These are phyloP conservation scores for Plasmodium sp. DNA, from an alignment of 169 alveolate genomes.

Conservation along the genomic window DNA sequence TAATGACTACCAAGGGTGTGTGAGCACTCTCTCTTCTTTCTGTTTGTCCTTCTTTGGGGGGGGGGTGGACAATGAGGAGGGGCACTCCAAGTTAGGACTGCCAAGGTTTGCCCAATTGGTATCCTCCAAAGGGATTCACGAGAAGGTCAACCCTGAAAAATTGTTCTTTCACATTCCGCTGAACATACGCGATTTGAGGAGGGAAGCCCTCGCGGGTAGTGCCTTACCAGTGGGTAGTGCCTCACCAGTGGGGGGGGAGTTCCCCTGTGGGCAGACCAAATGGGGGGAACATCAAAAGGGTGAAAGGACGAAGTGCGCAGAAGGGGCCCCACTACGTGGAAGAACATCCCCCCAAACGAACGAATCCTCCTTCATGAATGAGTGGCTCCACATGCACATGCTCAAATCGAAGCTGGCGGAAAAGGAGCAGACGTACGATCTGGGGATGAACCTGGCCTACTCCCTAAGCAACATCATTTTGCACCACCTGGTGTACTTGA, in stretches of 20 bases:
- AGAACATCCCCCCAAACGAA: not conserved
- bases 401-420: not conserved
- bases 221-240: not conserved
- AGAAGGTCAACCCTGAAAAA: not conserved
- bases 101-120: not conserved
- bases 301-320: not conserved
- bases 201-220: not conserved
- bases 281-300: not conserved
- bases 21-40: constrained; percentile 3
- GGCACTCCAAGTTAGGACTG: not conserved
- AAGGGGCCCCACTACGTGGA: not conserved
- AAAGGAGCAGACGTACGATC: constrained; percentile 1
- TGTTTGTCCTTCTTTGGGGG: constrained; percentile 17
- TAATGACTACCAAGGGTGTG: constrained; percentile 27
- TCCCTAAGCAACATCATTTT: constrained; percentile 54
- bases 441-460: constrained; percentile 40
- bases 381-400: constrained; percentile 53
- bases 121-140: not conserved
- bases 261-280: not conserved
- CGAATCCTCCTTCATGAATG: not conserved
- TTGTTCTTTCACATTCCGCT: constrained; percentile 62
- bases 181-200: constrained; percentile 27
- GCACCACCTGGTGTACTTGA: constrained; percentile 53
- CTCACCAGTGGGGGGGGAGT: not conserved
- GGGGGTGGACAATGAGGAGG: not conserved